Base-by-base conservation (phyloP, 352 stramenopile species). In the Phytophthora sojae region DNA sequence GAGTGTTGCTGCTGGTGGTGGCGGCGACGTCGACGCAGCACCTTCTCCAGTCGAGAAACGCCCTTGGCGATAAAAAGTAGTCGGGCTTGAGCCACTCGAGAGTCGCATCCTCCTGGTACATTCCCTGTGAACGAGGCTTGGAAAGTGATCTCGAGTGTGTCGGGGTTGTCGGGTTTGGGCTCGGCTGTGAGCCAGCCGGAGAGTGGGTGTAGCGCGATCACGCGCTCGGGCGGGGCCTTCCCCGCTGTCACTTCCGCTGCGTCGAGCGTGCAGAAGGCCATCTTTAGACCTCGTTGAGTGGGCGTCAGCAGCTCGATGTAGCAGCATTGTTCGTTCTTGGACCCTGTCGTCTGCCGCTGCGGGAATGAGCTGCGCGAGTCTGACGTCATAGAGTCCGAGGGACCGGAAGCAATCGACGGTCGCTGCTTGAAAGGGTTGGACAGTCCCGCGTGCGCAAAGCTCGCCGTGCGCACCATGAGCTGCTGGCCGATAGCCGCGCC, bases 261-360 rank as follows among this genome's bases (percentile, higher is more conserved):
- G 19, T 75, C 64, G 9, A 82, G 45, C 11, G 76, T 66, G 29
- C 64, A 78, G 45, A 72, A 80, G 11, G 64, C 60, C 7, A 80
- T 29, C 30, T 73, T 64, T 30, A 80, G 73, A 2, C 72, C 76
- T 23, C 69, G 12, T 9, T 17, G 26, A 23, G 61, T 78, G 11
- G 61, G 72, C 19, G 53, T 77, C 21, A 80, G 44, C 25, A 76
- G 56, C 37, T 82, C 76, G 47, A 79, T 59, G 30, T 60, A 74
- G 59, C 76, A 82, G 25, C 61, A 58, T 30, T 82, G 76, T 53
- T 82, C 72, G 57, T 80, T 81, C 67, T 67, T 76, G 30, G 17
- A 9, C 14, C 35, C 47, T 14, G 55, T 26, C 23, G n/a, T 25
- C 57, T 57, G 37, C 1, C 25, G 56, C 6, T 37, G 55, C n/a